Base-by-base conservation (phyloP, 495 filamentous ascomycete species). In the Podospora didyma region DNA sequence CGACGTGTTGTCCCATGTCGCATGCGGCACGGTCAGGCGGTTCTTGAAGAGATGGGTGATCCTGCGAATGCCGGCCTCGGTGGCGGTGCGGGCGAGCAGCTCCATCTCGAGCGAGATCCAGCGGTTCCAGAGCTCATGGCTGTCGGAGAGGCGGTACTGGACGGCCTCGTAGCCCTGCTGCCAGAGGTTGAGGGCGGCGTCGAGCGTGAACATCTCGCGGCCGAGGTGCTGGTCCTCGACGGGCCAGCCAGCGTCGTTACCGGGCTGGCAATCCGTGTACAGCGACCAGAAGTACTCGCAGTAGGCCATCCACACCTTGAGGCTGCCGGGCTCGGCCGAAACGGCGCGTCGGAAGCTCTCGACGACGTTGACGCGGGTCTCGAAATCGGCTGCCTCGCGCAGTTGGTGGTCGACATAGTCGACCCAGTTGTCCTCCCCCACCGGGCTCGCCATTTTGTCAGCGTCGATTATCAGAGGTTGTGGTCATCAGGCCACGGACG, bases 51-150 rank as follows among this genome's bases (percentile, higher is more conserved):
- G 75, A 16, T 79, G 78, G 17, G 81, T 81, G 54, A 96, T 80
- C 26, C 83, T 78, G 46, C 79, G 79, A 31, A 92, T 73, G 53
- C 82, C 83, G 16, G 85, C 78, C 46, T 76, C 73, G 3, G 78
- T 79, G 12, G 81, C 75, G 2, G 75, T 73, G 47, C 74, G 79
- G n/a, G 79, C 74, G 39, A 81, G 72, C 69, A 79, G 75, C 63
- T 79, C 77, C 68, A 78, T 72, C 66, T 77, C 78, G 62, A 77
- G 78, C 55, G 61, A 89, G 58, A 77, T 88, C 89, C 74, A 92
- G 56, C 85, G 86, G 66, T 96, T 84, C 92, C 92, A 98, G n/a
- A 97, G 79, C 49, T 86, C 62, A 62, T 94, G 83, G 73, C 92
- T 96, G 65, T 96, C 89, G 63, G 85, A 81, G 56, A 97, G 81